These are phyloP conservation scores for Aegilops bicornis DNA, from an alignment of 176 grass and related monocot species.

Conservation along the genomic window DNA sequence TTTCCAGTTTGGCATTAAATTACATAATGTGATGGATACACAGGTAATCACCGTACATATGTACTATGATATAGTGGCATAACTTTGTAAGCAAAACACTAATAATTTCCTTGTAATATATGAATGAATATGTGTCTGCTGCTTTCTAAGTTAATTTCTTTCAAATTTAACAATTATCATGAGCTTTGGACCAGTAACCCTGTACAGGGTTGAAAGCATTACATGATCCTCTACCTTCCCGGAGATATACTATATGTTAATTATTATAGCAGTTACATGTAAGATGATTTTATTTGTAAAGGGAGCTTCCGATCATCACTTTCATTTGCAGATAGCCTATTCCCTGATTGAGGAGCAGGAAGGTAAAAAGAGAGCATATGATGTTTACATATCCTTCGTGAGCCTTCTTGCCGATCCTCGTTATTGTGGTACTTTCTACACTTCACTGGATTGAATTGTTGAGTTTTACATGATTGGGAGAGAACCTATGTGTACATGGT, in stretches of 20 bases:
- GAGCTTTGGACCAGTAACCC: not conserved
- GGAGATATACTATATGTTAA: not conserved
- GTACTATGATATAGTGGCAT: not conserved
- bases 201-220: constrained; percentile 4
- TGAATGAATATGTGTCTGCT: not conserved
- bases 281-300: constrained; percentile 1
- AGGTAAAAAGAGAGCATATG: constrained; percentile 59
- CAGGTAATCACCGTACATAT: constrained; percentile 57
- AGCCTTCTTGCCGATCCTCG: constrained; percentile 88
- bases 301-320: constrained; percentile 3
- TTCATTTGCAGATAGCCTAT: constrained; percentile 78
- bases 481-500: not conserved
- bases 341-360: constrained; percentile 87
- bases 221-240: not conserved
- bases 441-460: constrained; percentile 4
- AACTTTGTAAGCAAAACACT: not conserved
- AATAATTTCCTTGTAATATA: constrained; percentile 3
- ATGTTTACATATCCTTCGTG: constrained; percentile 94
- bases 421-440: constrained; percentile 70
- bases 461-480: constrained; percentile 8
- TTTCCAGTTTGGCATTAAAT: constrained; percentile 97
- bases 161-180: constrained; percentile 20
- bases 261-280: not conserved
- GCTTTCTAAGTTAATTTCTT: not conserved
- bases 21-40: constrained; percentile 94